These are phyloP conservation scores for Lachnellula hyalina DNA, from an alignment of 2,329 filamentous ascomycete genomes.

Conservation along the genomic window DNA sequence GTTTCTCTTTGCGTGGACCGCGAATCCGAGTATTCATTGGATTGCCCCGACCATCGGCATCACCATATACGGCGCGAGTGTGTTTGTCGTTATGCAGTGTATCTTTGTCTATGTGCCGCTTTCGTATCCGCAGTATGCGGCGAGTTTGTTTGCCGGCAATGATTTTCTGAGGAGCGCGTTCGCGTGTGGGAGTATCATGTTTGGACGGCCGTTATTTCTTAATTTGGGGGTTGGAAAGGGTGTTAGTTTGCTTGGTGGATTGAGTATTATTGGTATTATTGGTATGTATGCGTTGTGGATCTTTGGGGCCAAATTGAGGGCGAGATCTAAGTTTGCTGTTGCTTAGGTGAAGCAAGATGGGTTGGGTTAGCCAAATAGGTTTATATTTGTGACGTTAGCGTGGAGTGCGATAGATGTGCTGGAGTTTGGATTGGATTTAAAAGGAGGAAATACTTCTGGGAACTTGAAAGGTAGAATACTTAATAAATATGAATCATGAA, in stretches of 20 bases:
- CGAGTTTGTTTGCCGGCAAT: constrained; percentile 55
- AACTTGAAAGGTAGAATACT: neutral
- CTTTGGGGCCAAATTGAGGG: constrained; percentile 16
- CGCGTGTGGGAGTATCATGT: constrained; percentile 55
- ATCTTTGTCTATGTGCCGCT: constrained; percentile 56
- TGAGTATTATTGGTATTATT: constrained; percentile 47
- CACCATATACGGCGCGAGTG: constrained; percentile 45
- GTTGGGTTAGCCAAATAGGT: neutral
- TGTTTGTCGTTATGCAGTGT: constrained; percentile 53
- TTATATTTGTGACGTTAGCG: neutral
- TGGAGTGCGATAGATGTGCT: neutral
- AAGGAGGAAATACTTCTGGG: neutral
- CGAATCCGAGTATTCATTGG: constrained; percentile 47
- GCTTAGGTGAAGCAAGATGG: neutral
- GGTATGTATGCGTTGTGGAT: constrained; percentile 37
- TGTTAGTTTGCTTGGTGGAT: constrained; percentile 49
- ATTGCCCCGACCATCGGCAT: constrained; percentile 53
- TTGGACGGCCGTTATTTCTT: constrained; percentile 52
- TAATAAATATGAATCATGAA: neutral
- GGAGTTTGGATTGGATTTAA: neutral
- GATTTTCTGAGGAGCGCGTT: constrained; percentile 54
- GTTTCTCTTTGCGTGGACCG: constrained; percentile 57
- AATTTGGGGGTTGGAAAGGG: constrained; percentile 56
- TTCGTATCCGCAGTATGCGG: constrained; percentile 51
- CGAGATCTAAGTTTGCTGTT: constrained; percentile 20